Percentiles rank a stretch among this genome's conserved stretches.
These are phyloP conservation scores for Xanthoceras sorbifolium DNA, from an alignment of 345 rosid genomes.

Conservation along the genomic window DNA sequence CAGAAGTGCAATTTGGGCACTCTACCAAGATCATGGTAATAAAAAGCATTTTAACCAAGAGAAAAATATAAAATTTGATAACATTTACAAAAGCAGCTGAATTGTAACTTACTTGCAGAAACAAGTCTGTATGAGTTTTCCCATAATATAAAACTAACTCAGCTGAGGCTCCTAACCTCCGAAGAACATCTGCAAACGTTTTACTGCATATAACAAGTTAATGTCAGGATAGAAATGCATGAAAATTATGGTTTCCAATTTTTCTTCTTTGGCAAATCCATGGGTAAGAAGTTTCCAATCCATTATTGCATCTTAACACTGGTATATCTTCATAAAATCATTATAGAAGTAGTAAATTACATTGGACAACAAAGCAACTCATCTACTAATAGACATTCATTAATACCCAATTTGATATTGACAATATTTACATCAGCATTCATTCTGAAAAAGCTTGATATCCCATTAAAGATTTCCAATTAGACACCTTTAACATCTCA, in stretches of 20 bases:
- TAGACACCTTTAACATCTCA: background rate
- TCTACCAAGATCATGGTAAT: background rate
- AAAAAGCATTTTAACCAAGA: background rate
- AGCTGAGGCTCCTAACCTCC: conserved; percentile 56
- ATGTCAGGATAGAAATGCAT: conserved; percentile 3
- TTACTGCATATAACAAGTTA: conserved; percentile 47
- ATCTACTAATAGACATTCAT: background rate
- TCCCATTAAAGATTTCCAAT: background rate
- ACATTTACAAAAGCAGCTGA: background rate
- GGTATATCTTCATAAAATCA: background rate
- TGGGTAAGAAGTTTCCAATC: background rate
- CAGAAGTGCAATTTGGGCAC: conserved; percentile 1
- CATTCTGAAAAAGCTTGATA: conserved; percentile 1
- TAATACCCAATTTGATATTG: background rate
- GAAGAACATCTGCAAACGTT: conserved; percentile 61
- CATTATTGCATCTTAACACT: background rate
- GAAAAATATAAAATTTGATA: background rate
- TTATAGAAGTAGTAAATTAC: background rate
- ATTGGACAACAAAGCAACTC: background rate
- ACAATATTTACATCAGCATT: background rate
- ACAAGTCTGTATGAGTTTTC: conserved; percentile 90
- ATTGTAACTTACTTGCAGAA: conserved; percentile 70
- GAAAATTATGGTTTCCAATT: background rate
- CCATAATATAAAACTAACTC: conserved; percentile 65
- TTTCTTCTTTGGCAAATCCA: background rate